Evolutionary conservation across 805 yeast genomes (phyloP).

Genomic region (Cyberlindnera americana): DNA sequence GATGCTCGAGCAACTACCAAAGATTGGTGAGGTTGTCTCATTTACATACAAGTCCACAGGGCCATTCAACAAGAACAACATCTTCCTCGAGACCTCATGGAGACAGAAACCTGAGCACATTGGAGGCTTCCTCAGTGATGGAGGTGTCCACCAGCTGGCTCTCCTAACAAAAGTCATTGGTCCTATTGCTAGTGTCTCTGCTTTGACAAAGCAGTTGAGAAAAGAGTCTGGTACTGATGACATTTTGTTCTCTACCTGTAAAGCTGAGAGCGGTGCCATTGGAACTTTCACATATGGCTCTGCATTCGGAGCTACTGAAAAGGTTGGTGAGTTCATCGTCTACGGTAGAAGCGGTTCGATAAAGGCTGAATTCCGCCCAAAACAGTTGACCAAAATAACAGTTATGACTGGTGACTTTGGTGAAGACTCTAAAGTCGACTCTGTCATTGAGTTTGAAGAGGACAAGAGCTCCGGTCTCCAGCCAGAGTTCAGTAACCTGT

Average conservation of each 20-base stretch:
- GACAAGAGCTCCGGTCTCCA: constrained; percentile 53
- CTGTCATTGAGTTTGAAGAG: constrained; percentile 29
- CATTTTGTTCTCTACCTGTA: constrained; percentile 66
- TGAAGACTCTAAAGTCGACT: constrained; percentile 21
- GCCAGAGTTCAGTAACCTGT: constrained; percentile 52
- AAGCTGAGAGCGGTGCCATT: constrained; percentile 79
- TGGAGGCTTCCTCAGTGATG: constrained; percentile 91
- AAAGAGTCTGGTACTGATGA: constrained; percentile 80
- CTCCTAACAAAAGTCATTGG: constrained; percentile 81
- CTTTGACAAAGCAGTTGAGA: constrained; percentile 73
- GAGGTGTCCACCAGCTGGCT: constrained; percentile 96
- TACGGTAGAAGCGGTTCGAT: constrained; percentile 80
- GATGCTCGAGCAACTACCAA: constrained; percentile 54
- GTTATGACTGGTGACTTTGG: constrained; percentile 30
- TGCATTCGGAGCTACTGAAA: constrained; percentile 73
- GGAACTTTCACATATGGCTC: constrained; percentile 29
- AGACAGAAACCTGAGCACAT: constrained; percentile 86
- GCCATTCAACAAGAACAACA: constrained; percentile 55
- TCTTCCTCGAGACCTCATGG: constrained; percentile 75
- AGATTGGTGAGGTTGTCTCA: constrained; percentile 69
- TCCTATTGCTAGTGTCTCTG: constrained; percentile 64
- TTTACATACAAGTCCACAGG: constrained; percentile 77
- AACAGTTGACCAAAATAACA: constrained; percentile 33
- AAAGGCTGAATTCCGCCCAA: constrained; percentile 55
- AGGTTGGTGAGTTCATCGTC: constrained; percentile 61